A percentile compares a stretch with the other conserved stretches of the same genome.
Conservation (phyloP, 1,284 basidiomycete species). For the Cutaneotrichosporon sp. region DNA sequence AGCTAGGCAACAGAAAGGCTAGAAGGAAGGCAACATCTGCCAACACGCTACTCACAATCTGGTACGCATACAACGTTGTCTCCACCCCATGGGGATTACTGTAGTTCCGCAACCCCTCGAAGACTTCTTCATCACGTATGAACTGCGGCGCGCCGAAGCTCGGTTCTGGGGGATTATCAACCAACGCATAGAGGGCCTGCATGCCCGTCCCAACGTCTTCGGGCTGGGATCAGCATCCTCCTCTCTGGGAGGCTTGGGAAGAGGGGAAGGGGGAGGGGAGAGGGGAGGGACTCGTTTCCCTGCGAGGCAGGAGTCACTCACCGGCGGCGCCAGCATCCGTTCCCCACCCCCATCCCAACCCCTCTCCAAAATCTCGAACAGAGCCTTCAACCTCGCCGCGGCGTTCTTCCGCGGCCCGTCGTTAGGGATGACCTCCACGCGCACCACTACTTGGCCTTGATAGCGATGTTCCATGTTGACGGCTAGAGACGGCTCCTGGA, state of each 20-base stretch:
- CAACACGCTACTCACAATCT: conserved; percentile 35
- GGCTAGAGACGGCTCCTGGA: neutral
- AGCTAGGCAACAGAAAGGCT: too few relatives aligned
- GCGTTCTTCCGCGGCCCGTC: neutral
- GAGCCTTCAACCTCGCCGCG: neutral
- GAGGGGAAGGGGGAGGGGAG: too few relatives aligned
- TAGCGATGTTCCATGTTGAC: neutral
- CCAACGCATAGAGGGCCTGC: conserved; percentile 35
- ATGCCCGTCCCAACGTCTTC: conserved; percentile 24
- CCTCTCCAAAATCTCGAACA: neutral
- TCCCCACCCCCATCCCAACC: neutral
- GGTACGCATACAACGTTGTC: conserved; percentile 42
- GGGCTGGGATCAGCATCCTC: conserved; percentile 11
- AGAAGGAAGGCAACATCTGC: too few relatives aligned
- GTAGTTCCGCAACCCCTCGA: conserved; percentile 25
- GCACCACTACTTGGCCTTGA: neutral
- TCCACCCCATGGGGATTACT: conserved; percentile 38
- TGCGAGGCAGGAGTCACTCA: neutral
- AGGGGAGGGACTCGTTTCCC: too few relatives aligned
- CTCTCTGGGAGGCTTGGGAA: too few relatives aligned
- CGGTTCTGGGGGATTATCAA: conserved; percentile 36
- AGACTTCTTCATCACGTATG: conserved; percentile 31
- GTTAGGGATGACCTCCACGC: neutral
- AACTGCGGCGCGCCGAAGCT: conserved; percentile 18
- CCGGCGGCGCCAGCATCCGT: neutral